Evolutionary conservation across 305 asterid genomes (phyloP).

Genomic region (Fraxinus greggii): DNA sequence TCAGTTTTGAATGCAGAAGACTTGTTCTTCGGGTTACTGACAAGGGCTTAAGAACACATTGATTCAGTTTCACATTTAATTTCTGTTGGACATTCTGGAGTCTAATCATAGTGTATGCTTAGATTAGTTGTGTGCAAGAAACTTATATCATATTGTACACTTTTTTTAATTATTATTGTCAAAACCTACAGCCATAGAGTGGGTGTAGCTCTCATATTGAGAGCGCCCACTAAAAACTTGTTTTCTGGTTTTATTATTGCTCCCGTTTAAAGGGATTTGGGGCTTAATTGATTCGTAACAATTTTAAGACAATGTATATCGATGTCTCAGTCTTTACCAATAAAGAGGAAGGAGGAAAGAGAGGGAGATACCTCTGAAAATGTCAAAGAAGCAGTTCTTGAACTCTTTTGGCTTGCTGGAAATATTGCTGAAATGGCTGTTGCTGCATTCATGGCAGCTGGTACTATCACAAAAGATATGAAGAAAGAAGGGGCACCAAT

Average conservation of each 20-base stretch:
- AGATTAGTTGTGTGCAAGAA: neutral
- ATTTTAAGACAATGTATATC: neutral
- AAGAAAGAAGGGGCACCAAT: slow-evolving; percentile 41
- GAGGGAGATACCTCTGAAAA: slow-evolving; percentile 43
- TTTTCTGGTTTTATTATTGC: neutral
- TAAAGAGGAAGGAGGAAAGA: neutral
- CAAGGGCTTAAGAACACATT: neutral
- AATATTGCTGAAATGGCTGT: slow-evolving; percentile 42
- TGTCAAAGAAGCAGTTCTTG: slow-evolving; percentile 51
- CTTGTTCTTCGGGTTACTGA: neutral
- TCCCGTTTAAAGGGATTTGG: neutral
- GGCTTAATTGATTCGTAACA: neutral
- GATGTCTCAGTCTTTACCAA: neutral
- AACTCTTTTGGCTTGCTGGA: slow-evolving; percentile 52
- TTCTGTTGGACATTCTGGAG: neutral
- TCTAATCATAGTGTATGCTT: neutral
- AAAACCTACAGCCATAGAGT: neutral
- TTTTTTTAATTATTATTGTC: neutral
- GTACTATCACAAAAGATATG: slow-evolving; percentile 41
- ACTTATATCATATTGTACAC: neutral
- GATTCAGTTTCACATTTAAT: neutral
- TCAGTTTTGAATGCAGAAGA: neutral
- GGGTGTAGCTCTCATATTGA: neutral
- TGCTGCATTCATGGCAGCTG: slow-evolving; percentile 46
- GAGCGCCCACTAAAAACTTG: neutral